A percentile compares a stretch with the other conserved stretches of the same genome.
phyloP scores from a whole-genome alignment of 805 yeast species.

The Pichia sporocuriosa region DNA sequence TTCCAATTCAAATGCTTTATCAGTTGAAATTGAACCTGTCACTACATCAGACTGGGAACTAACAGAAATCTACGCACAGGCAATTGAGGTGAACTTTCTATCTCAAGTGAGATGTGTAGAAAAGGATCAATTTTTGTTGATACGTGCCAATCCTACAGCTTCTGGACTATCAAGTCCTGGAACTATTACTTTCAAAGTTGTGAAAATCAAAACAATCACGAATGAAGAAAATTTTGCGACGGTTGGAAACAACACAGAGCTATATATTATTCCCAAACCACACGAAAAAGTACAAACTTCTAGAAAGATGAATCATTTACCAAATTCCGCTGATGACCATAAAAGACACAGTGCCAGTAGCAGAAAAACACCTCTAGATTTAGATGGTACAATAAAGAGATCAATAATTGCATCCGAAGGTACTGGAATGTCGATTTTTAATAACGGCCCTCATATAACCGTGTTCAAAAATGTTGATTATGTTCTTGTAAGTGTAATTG shows the following conservation, averaged over 20 bases:
- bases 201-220: constrained; percentile 32
- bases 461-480: constrained; percentile 36
- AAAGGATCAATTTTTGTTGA: constrained; percentile 49
- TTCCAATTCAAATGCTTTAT: constrained; percentile 33
- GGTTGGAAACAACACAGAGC: constrained; percentile 34
- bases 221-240: constrained; percentile 29
- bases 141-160: constrained; percentile 62
- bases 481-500: constrained; percentile 45
- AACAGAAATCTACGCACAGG: constrained; percentile 73
- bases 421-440: constrained; percentile 2
- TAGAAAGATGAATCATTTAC: constrained; percentile 15
- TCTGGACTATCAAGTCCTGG: constrained; percentile 28
- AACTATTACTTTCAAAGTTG: constrained; percentile 51
- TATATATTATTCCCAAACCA: constrained; percentile 62
- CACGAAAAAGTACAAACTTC: constrained; percentile 17
- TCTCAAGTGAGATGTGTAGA: constrained; percentile 77
- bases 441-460: not conserved
- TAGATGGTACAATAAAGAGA: constrained; percentile 2
- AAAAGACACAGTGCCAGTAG: constrained; percentile 25
- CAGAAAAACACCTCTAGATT: constrained; percentile 17
- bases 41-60: constrained; percentile 84
- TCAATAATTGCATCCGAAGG: constrained; percentile 2
- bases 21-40: constrained; percentile 72
- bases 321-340: constrained; percentile 17
- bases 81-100: constrained; percentile 65